Percentiles rank a stretch among this genome's conserved stretches.
Conservation (phyloP, 164 flowering plant species). For the Litsea cubeba region DNA sequence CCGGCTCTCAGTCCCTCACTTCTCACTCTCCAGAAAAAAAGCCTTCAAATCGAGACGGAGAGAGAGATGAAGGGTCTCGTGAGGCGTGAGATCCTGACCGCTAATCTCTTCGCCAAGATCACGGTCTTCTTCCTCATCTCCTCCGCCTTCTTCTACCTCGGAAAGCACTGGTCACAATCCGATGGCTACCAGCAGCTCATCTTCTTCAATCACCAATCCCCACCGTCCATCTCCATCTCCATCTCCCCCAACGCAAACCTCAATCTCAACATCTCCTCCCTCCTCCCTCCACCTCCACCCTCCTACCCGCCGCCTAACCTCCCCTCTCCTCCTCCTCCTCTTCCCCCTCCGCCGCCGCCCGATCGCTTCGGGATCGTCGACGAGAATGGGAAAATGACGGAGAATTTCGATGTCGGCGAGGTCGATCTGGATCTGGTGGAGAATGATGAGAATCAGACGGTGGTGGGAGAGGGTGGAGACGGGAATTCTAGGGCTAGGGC, state of each 20-base stretch:
- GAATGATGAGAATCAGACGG: conserved; percentile 32
- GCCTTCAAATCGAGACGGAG: not conserved
- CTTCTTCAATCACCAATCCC: conserved; percentile 43
- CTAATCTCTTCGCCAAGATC: conserved; percentile 37
- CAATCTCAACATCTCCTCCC: conserved; percentile 28
- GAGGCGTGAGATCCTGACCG: conserved; percentile 30
- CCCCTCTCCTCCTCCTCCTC: conserved; percentile 14
- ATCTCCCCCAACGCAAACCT: conserved; percentile 50
- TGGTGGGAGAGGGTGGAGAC: not conserved
- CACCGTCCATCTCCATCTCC: conserved; percentile 17
- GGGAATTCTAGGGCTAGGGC: conserved; percentile 9
- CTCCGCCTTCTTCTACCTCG: conserved; percentile 63
- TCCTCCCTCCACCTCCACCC: conserved; percentile 11
- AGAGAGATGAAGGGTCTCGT: conserved; percentile 31
- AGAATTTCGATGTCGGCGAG: conserved; percentile 75
- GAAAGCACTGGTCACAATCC: conserved; percentile 72
- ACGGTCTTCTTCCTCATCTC: conserved; percentile 36
- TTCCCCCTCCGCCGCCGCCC: conserved; percentile 33
- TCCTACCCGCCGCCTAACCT: conserved; percentile 4
- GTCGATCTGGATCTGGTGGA: conserved; percentile 59
- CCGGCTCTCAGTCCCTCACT: not conserved
- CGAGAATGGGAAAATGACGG: conserved; percentile 78
- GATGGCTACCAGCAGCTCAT: conserved; percentile 47
- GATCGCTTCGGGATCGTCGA: conserved; percentile 69
- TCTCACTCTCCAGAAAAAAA: not conserved